Percentiles rank a stretch among this genome's conserved stretches.
These are phyloP conservation scores for Blastocystis sp. DNA, from an alignment of 352 stramenopile species.

Conservation along the genomic window DNA sequence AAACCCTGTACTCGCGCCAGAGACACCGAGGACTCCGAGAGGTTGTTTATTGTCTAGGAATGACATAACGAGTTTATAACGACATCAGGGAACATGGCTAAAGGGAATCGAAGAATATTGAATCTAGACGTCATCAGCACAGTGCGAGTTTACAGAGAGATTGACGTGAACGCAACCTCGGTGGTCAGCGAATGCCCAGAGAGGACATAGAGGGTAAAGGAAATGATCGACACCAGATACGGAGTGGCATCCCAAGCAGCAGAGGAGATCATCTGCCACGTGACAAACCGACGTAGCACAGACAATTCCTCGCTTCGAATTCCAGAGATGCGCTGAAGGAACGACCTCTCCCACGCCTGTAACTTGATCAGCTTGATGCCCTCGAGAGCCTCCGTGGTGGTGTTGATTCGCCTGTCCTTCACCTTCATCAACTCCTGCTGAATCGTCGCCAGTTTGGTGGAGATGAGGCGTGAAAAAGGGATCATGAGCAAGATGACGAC, in stretches of 20 bases:
- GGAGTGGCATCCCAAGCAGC: constrained; percentile 61
- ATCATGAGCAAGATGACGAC: constrained; percentile 18
- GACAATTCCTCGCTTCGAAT: constrained; percentile 24
- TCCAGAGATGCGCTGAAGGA: constrained; percentile 32
- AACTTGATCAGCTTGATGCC: constrained; percentile 76
- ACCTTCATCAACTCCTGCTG: constrained; percentile 57
- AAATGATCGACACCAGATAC: constrained; percentile 64
- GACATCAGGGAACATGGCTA: constrained; percentile 62
- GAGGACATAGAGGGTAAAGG: constrained; percentile 63
- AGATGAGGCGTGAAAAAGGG: neutral
- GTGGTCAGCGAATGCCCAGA: constrained; percentile 53
- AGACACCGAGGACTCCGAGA: constrained; percentile 67
- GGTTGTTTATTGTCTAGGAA: constrained; percentile 36
- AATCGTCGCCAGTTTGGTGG: neutral
- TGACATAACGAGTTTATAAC: neutral
- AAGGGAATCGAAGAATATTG: constrained; percentile 63
- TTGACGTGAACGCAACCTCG: constrained; percentile 62
- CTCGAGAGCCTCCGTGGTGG: constrained; percentile 73
- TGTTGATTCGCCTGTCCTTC: constrained; percentile 70
- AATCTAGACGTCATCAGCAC: constrained; percentile 51
- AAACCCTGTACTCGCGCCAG: constrained; percentile 68
- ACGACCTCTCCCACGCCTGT: constrained; percentile 69
- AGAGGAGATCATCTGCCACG: neutral
- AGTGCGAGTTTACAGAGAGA: constrained; percentile 52
- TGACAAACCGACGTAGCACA: neutral